Evolutionary conservation across 2,329 filamentous ascomycete species (phyloP).

Genomic region (Fusarium tuaranense): DNA sequence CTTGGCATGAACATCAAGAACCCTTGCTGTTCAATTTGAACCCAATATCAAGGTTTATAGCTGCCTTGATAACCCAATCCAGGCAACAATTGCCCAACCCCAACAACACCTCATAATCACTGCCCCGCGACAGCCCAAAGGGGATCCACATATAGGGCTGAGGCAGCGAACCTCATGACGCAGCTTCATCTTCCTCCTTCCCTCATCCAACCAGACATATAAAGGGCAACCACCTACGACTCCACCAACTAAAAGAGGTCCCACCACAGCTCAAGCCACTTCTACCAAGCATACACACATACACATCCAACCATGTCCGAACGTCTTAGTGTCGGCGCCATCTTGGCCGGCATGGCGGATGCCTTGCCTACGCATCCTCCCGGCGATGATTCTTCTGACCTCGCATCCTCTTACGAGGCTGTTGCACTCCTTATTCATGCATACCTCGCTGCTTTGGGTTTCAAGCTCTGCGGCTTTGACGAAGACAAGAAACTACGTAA

Average conservation of each 20-base stretch:
- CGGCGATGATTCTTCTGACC: constrained; percentile 67
- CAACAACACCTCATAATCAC: constrained; percentile 1
- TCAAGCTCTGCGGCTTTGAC: constrained; percentile 83
- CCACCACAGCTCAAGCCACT: constrained; percentile 6
- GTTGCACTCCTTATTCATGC: constrained; percentile 87
- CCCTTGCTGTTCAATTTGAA: not conserved
- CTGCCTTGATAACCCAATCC: not conserved
- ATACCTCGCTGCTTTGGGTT: constrained; percentile 83
- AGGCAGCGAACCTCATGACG: constrained; percentile 44
- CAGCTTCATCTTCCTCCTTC: constrained; percentile 14
- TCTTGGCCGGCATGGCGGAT: constrained; percentile 69
- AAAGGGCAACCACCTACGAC: not conserved
- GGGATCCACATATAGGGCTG: constrained; percentile 47
- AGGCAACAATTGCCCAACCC: not conserved
- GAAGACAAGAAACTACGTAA: constrained; percentile 82
- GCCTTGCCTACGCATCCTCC: constrained; percentile 67
- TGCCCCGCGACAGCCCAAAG: constrained; percentile 24
- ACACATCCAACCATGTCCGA: constrained; percentile 39
- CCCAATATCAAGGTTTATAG: not conserved
- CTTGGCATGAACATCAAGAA: fast-evolving
- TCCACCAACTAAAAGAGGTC: not conserved
- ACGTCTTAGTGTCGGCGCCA: constrained; percentile 47
- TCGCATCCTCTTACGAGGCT: constrained; percentile 82
- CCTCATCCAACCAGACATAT: constrained; percentile 2
- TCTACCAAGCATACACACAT: not conserved